Base-by-base conservation (phyloP, 2,329 filamentous ascomycete species). In the Fusarium anguioides region DNA sequence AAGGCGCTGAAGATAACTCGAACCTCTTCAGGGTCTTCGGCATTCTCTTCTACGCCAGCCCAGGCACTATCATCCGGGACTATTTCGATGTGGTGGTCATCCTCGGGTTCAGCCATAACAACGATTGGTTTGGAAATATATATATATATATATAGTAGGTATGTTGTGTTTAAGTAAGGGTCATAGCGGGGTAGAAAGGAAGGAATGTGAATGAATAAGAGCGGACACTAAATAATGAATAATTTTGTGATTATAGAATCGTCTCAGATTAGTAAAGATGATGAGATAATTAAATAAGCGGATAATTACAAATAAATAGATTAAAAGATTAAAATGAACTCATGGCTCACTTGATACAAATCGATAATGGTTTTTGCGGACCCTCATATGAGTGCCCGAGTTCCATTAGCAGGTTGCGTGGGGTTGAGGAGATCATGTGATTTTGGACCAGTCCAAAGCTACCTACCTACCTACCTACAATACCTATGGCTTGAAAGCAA, bases 1-100 rank as follows among this genome's bases (percentile, higher is more conserved):
- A 98, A 80, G 4, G 94, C 90, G 48, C 89, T 89, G 77, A 92
- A 92, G 11, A 98, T 85, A 46, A 96, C 93, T 63, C 85, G 85
- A 46, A 89, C 83, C 80, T 99, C 95, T 66, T 96, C 93, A 0
- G 89, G 88, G 72, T 97, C 94, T 11, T 87, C 82, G 46, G 91
- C 83, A 17, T 87, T 86, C 57, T 90, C 86, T 66, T 89, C 88
- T 50, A 90, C 83, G 4, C 87, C 89, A 31, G 80, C 80, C 89
- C 89, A 91, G 55, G 79, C 75, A 52, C 76, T 75, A 40, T 81
- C 77, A 18, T 81, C 78, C 6, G 72, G 74, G 35, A 66, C 60
- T 42, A 64, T 48, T 31, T 64, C 48, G 24, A 62, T 70, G 31
- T 52, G 52, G 29, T 58, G 66, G 18, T 42, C 62, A 71, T 74